A percentile compares a stretch with the other conserved stretches of the same genome.
These are phyloP conservation scores for Haplosporangium sp. DNA, from an alignment of 371 early-diverging fungal genomes.

Conservation along the genomic window DNA sequence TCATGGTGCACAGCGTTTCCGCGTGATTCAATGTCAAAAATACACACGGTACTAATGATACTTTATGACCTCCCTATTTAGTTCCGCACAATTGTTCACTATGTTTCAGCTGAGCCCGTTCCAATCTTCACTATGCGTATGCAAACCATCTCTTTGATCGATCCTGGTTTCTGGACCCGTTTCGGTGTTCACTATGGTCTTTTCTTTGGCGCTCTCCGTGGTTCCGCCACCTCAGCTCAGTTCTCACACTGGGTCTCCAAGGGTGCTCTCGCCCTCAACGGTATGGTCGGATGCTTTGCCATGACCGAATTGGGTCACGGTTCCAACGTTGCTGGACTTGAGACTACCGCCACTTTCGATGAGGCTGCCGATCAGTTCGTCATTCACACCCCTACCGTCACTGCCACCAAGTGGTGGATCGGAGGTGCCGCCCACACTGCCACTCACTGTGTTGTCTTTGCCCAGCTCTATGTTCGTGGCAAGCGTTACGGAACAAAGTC, in stretches of 20 bases:
- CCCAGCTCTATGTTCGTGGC: conserved; percentile 82
- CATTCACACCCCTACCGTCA: conserved; percentile 91
- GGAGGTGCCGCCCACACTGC: conserved; percentile 93
- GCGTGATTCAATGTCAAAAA: conserved; percentile 2
- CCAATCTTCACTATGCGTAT: conserved; percentile 82
- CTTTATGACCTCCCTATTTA: conserved; percentile 8
- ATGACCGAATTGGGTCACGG: conserved; percentile 95
- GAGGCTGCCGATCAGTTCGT: conserved; percentile 86
- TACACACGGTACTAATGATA: neutral
- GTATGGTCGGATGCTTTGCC: conserved; percentile 90
- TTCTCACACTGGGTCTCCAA: conserved; percentile 89
- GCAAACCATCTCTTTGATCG: conserved; percentile 84
- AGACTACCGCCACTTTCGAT: conserved; percentile 94
- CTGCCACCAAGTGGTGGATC: conserved; percentile 98
- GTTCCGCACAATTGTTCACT: conserved; percentile 80
- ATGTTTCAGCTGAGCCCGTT: conserved; percentile 81
- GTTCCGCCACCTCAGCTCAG: conserved; percentile 89
- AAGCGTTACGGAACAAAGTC: conserved; percentile 85
- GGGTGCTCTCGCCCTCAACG: conserved; percentile 86
- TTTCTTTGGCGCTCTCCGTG: conserved; percentile 91
- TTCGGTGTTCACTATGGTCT: conserved; percentile 94
- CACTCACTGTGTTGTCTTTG: conserved; percentile 85
- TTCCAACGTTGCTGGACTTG: conserved; percentile 92
- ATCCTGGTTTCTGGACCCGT: conserved; percentile 93
- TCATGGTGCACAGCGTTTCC: neutral